Conservation (phyloP, 768 basidiomycete species). For the Phallus indusiatus region DNA sequence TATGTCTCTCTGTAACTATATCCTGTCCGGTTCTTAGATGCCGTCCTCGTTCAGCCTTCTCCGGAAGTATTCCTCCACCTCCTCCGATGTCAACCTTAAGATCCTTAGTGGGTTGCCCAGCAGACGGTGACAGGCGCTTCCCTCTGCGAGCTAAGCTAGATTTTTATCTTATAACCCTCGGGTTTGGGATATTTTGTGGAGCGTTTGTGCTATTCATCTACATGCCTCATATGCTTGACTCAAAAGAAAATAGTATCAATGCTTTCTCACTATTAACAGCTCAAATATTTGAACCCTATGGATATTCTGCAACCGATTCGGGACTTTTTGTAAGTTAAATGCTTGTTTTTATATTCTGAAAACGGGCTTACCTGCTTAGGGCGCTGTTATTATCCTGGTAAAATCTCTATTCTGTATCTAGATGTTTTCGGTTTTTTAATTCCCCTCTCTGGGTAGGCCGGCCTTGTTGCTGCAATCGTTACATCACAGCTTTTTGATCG, state of each 20-base stretch:
- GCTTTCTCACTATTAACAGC: constrained; percentile 56
- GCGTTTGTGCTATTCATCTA: constrained; percentile 34
- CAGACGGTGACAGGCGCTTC: constrained; percentile 46
- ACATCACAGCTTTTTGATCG: constrained; percentile 75
- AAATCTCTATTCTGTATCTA: not conserved
- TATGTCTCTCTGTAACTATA: constrained; percentile 23
- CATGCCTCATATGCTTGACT: not conserved
- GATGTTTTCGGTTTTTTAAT: not conserved
- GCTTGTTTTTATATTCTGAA: not conserved
- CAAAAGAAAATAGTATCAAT: constrained; percentile 36
- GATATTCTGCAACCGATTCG: constrained; percentile 41
- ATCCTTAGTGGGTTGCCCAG: constrained; percentile 32
- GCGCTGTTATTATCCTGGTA: constrained; percentile 14
- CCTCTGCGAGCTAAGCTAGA: constrained; percentile 57
- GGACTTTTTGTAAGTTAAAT: constrained; percentile 2
- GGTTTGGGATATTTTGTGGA: constrained; percentile 60
- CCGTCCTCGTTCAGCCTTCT: constrained; percentile 13
- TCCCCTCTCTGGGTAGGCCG: constrained; percentile 23
- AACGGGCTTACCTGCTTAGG: not conserved
- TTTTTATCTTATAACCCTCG: constrained; percentile 45
- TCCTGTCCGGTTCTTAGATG: not conserved
- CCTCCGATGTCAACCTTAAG: constrained; percentile 35
- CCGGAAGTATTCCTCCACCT: constrained; percentile 15
- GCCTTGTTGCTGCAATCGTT: constrained; percentile 57
- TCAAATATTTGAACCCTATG: constrained; percentile 60